Evolutionary conservation across 2,329 filamentous ascomycete species (phyloP).

Genomic region (Conoideocrella luteorostrata): DNA sequence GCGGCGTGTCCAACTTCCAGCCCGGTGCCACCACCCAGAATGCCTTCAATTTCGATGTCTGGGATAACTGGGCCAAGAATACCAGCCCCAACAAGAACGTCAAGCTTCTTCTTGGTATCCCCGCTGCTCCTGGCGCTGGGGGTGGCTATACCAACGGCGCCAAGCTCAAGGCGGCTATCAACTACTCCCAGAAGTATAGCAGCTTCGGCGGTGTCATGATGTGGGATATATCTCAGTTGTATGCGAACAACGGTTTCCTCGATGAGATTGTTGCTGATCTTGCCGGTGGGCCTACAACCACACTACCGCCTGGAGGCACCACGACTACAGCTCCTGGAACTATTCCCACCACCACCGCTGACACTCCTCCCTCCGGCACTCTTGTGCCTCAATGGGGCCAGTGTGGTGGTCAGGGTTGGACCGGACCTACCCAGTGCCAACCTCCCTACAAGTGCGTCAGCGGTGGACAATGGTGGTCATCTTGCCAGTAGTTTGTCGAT

Average conservation of each 20-base stretch:
- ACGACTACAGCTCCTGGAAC: neutral
- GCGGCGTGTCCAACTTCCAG: constrained; percentile 49
- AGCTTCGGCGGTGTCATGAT: constrained; percentile 65
- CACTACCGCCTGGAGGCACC: neutral
- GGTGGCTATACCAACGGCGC: constrained; percentile 46
- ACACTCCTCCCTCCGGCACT: constrained; percentile 9
- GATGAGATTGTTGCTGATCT: constrained; percentile 33
- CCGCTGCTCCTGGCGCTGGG: constrained; percentile 47
- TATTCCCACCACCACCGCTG: constrained; percentile 1
- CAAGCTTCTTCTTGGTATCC: constrained; percentile 56
- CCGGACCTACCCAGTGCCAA: constrained; percentile 16
- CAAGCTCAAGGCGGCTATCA: constrained; percentile 43
- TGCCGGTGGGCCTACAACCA: constrained; percentile 6
- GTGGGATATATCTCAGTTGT: constrained; percentile 60
- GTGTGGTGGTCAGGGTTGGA: constrained; percentile 18
- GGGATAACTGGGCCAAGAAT: constrained; percentile 59
- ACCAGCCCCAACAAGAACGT: constrained; percentile 50
- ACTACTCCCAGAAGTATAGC: constrained; percentile 45
- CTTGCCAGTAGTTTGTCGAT: constrained; percentile 11
- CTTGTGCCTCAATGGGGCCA: constrained; percentile 19
- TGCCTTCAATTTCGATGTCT: constrained; percentile 56
- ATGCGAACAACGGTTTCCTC: constrained; percentile 51
- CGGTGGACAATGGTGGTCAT: constrained; percentile 16
- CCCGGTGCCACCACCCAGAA: constrained; percentile 36
- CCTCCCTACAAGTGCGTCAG: constrained; percentile 17